Percentiles rank a stretch among this genome's conserved stretches.
Conservation (phyloP, 2,329 filamentous ascomycete species). For the Stenocarpella maydis region DNA sequence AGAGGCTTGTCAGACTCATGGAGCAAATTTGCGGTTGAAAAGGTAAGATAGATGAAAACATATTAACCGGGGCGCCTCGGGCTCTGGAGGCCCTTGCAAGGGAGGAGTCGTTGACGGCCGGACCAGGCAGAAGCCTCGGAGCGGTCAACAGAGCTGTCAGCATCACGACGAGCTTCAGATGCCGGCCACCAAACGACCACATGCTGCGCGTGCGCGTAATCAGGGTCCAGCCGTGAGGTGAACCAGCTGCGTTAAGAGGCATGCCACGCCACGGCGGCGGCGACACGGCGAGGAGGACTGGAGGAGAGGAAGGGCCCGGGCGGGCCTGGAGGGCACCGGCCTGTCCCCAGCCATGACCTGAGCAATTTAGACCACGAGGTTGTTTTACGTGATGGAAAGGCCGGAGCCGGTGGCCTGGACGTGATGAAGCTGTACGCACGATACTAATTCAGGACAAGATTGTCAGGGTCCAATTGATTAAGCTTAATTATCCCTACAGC, state of each 20-base stretch:
- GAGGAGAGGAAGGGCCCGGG: neutral
- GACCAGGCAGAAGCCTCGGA: conserved; percentile 10
- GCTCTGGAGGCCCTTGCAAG: neutral
- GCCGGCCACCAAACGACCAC: too few species aligned
- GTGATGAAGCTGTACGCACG: conserved; percentile 33
- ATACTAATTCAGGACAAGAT: conserved; percentile 46
- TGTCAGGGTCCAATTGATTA: conserved; percentile 45
- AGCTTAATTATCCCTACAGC: conserved; percentile 44
- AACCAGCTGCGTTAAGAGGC: too few species aligned
- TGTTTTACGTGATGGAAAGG: conserved; percentile 25
- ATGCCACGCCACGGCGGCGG: neutral
- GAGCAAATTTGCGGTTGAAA: conserved; percentile 53
- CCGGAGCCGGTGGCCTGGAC: conserved; percentile 21
- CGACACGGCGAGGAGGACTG: neutral
- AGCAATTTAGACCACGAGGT: conserved; percentile 22
- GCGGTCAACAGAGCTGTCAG: conserved; percentile 3
- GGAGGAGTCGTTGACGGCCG: neutral
- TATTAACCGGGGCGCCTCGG: conserved; percentile 43
- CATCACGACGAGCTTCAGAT: neutral
- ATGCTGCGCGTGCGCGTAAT: neutral
- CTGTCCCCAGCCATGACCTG: conserved; percentile 5
- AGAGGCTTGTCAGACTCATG: conserved; percentile 17
- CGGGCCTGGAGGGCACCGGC: neutral
- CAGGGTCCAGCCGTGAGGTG: neutral
- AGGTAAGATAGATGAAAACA: conserved; percentile 53